Percentiles rank a stretch among this genome's conserved stretches.
These are phyloP conservation scores for Ophiostoma pallidulum DNA, from an alignment of 2,329 filamentous ascomycete genomes.

Conservation along the genomic window DNA sequence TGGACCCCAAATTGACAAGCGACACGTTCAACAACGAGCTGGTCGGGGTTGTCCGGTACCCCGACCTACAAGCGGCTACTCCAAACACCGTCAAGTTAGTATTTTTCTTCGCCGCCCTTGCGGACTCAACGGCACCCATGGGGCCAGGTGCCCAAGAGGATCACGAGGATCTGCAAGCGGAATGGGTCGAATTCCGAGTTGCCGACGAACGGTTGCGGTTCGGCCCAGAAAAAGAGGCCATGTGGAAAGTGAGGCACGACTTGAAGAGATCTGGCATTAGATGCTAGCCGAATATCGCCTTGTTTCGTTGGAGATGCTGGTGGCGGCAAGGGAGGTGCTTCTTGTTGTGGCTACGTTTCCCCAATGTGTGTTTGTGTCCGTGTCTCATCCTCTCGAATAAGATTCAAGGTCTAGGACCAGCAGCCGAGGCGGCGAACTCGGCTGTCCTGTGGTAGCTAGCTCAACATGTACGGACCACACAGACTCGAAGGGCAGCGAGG, in stretches of 20 bases:
- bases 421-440: too few relatives aligned
- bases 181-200: slow-evolving; percentile 12
- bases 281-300: slow-evolving; percentile 1
- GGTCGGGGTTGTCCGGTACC: slow-evolving; percentile 28
- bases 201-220: slow-evolving; percentile 12
- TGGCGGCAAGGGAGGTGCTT: neutral
- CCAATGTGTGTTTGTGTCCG: too few relatives aligned
- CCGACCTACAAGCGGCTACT: slow-evolving; percentile 25
- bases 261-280: slow-evolving; percentile 13
- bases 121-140: slow-evolving; percentile 12
- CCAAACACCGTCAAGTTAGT: slow-evolving; percentile 29
- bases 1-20: slow-evolving; percentile 21
- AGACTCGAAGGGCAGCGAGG: too few relatives aligned
- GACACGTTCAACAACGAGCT: slow-evolving; percentile 28
- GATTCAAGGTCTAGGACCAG: too few relatives aligned
- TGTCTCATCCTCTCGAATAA: too few relatives aligned
- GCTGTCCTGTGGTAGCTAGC: too few relatives aligned
- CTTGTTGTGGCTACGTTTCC: neutral
- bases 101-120: slow-evolving; percentile 30
- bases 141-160: slow-evolving; percentile 14
- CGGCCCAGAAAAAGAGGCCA: slow-evolving; percentile 7
- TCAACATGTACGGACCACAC: too few relatives aligned
- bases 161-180: slow-evolving; percentile 15
- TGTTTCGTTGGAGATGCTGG: neutral
- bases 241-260: slow-evolving; percentile 14